Evolutionary conservation across 176 grass and related monocot genomes (phyloP).

Genomic region (Olyra latifolia): DNA sequence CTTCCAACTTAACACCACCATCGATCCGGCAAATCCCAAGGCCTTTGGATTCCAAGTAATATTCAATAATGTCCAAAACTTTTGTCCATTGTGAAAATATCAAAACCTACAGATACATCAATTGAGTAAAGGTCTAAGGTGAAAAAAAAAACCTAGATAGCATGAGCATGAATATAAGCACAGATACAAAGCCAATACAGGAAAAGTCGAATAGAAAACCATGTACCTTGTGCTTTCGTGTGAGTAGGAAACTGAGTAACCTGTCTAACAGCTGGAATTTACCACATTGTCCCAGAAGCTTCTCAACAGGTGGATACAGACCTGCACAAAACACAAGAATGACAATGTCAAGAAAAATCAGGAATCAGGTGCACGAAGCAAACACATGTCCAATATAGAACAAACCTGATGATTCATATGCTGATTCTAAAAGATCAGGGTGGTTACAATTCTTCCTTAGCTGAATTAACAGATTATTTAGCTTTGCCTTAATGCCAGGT

Average conservation of each 20-base stretch:
- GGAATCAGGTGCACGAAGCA: not conserved
- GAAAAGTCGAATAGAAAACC: conserved; percentile 22
- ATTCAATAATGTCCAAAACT: conserved; percentile 85
- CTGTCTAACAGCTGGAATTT: conserved; percentile 87
- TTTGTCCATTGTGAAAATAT: conserved; percentile 98
- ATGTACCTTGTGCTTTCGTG: conserved; percentile 75
- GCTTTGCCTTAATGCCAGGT: conserved; percentile 61
- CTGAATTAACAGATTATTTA: conserved; percentile 87
- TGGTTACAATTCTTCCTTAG: conserved; percentile 86
- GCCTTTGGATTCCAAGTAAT: conserved; percentile 70
- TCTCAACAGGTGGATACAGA: conserved; percentile 76
- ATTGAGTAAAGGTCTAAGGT: conserved; percentile 13
- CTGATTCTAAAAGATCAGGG: conserved; percentile 85
- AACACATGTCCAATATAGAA: not conserved
- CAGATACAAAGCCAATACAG: conserved; percentile 3
- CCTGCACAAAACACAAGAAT: conserved; percentile 31
- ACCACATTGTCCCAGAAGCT: conserved; percentile 75
- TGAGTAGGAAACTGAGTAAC: conserved; percentile 54
- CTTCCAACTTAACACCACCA: conserved; percentile 75
- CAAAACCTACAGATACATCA: conserved; percentile 59
- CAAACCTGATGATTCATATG: conserved; percentile 51
- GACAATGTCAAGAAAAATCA: not conserved
- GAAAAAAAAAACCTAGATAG: not conserved
- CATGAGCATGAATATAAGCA: not conserved
- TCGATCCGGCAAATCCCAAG: conserved; percentile 84